A percentile compares a stretch with the other conserved stretches of the same genome.
Evolutionary conservation across 306 rosid genomes (phyloP).

Genomic region (Quercus variabilis): DNA sequence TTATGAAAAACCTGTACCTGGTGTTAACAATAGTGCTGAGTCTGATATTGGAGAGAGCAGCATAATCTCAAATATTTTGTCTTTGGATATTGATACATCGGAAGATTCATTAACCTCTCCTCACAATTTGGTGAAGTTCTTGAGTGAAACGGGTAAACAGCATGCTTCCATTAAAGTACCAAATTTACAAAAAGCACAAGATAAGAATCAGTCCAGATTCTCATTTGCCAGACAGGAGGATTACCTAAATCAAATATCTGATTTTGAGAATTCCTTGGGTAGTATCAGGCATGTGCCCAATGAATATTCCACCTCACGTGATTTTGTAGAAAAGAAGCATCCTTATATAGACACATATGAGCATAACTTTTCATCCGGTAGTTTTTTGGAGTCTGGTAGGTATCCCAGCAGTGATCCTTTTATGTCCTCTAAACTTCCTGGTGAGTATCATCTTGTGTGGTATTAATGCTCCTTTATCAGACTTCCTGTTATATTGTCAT

Average conservation of each 20-base stretch:
- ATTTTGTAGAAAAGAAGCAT: slow-evolving; percentile 23
- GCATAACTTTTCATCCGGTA: slow-evolving; percentile 16
- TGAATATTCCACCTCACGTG: slow-evolving; percentile 18
- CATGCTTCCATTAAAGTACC: slow-evolving; percentile 29
- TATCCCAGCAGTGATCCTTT: slow-evolving; percentile 30
- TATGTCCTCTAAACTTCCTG: slow-evolving; percentile 17
- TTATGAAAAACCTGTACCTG: slow-evolving; percentile 2
- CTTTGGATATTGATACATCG: slow-evolving; percentile 46
- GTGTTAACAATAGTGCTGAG: slow-evolving; percentile 16
- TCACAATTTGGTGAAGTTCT: slow-evolving; percentile 25
- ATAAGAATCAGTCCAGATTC: slow-evolving; percentile 49
- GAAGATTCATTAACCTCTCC: slow-evolving; percentile 33
- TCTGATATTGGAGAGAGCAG: slow-evolving; percentile 45
- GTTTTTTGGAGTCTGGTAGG: slow-evolving; percentile 17
- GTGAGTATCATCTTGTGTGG: slow-evolving; percentile 27
- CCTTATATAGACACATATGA: slow-evolving; percentile 16
- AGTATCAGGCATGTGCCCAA: slow-evolving; percentile 7
- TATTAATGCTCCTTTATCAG: neutral
- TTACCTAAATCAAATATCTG: slow-evolving; percentile 21
- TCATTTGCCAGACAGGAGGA: slow-evolving; percentile 48
- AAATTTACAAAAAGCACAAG: slow-evolving; percentile 30
- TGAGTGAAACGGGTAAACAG: slow-evolving; percentile 38
- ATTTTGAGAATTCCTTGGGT: slow-evolving; percentile 26
- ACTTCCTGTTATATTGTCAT: neutral
- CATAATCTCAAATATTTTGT: slow-evolving; percentile 48